A percentile compares a stretch with the other conserved stretches of the same genome.
Evolutionary conservation across 164 flowering plant genomes (phyloP).

Genomic region (Pachysandra terminalis): DNA sequence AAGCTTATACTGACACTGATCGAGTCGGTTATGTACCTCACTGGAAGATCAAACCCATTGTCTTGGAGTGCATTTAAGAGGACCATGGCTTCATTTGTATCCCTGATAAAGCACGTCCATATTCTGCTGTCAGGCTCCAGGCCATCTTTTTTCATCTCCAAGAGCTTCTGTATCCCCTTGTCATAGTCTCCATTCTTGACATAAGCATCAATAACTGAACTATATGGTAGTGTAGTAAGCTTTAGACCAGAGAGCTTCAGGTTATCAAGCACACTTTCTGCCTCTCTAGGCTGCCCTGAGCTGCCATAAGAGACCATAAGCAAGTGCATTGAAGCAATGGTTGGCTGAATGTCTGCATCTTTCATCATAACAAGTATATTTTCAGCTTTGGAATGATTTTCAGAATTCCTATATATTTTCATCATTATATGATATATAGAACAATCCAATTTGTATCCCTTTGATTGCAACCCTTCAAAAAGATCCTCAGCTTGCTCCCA

Average conservation of each 20-base stretch:
- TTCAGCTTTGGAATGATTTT: constrained; percentile 71
- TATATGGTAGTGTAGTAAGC: constrained; percentile 65
- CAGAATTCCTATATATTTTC: constrained; percentile 73
- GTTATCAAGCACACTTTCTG: constrained; percentile 72
- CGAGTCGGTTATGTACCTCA: constrained; percentile 43
- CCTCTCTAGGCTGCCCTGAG: constrained; percentile 80
- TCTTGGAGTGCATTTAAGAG: constrained; percentile 65
- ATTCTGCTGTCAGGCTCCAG: constrained; percentile 81
- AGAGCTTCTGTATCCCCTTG: constrained; percentile 65
- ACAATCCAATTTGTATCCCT: constrained; percentile 69
- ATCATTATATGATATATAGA: constrained; percentile 91
- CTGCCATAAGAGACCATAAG: constrained; percentile 88
- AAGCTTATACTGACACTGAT: background rate
- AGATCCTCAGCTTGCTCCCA: constrained; percentile 74
- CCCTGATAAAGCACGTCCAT: constrained; percentile 94
- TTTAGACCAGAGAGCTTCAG: constrained; percentile 42
- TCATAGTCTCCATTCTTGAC: constrained; percentile 69
- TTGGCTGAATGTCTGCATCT: constrained; percentile 74
- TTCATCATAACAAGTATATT: constrained; percentile 65
- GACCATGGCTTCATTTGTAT: constrained; percentile 50
- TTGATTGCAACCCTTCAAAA: constrained; percentile 54
- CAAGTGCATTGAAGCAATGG: constrained; percentile 91
- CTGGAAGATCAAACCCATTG: constrained; percentile 79
- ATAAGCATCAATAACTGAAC: constrained; percentile 89
- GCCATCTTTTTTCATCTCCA: constrained; percentile 73